phyloP scores from a whole-genome alignment of 495 filamentous ascomycete genomes.

The Aspergillus affinis region DNA sequence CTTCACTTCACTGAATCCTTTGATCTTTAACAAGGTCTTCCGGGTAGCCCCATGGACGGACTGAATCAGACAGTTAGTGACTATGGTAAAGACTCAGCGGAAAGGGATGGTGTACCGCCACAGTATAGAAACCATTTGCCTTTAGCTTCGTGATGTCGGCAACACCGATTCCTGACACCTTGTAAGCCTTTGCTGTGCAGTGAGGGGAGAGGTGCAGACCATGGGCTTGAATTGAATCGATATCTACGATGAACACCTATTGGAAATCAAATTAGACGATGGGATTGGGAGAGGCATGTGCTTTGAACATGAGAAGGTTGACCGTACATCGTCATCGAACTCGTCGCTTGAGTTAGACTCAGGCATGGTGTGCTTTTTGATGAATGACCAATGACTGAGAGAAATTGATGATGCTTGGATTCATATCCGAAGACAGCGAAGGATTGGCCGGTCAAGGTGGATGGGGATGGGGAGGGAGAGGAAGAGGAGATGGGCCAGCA shows the following conservation, averaged over 20 bases:
- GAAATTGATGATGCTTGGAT: not conserved
- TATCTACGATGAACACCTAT: slow-evolving; percentile 66
- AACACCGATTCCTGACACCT: slow-evolving; percentile 60
- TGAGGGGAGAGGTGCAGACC: slow-evolving; percentile 38
- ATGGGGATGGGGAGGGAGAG: not conserved
- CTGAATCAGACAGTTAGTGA: slow-evolving; percentile 33
- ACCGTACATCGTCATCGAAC: slow-evolving; percentile 53
- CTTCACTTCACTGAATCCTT: slow-evolving; percentile 78
- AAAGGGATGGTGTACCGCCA: slow-evolving; percentile 50
- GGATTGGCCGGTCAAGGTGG: not conserved
- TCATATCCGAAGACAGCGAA: not conserved
- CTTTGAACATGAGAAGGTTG: not conserved
- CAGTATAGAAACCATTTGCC: slow-evolving; percentile 66
- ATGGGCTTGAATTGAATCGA: slow-evolving; percentile 72
- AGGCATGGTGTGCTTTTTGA: slow-evolving; percentile 37
- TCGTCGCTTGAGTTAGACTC: slow-evolving; percentile 53
- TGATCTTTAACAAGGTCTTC: slow-evolving; percentile 68
- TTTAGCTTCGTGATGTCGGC: slow-evolving; percentile 77
- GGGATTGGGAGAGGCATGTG: not conserved
- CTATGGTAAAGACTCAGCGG: not conserved
- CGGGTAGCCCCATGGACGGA: slow-evolving; percentile 66
- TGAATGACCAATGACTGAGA: not conserved
- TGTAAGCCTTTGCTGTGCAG: not conserved
- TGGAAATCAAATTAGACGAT: not conserved
- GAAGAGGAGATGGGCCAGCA: not conserved